Conservation (phyloP, 257 asterid species). For the Jasminum sambac region DNA sequence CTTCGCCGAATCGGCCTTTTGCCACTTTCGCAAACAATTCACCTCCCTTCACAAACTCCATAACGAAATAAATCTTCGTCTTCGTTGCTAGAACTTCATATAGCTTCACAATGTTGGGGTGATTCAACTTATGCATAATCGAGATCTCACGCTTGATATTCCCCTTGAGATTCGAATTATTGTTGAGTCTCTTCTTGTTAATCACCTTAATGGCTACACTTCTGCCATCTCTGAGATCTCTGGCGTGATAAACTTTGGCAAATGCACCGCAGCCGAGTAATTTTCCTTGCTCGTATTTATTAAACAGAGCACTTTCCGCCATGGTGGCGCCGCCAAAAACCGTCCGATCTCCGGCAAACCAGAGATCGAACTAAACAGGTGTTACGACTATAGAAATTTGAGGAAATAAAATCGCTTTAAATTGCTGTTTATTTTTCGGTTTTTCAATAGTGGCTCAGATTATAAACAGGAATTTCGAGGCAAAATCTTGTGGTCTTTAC, state of each 20-base stretch:
- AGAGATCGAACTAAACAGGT: constrained; percentile 19
- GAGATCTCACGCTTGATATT: constrained; percentile 74
- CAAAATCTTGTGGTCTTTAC: background rate
- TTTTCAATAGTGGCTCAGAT: constrained; percentile 10
- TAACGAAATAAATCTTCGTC: constrained; percentile 61
- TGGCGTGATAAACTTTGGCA: constrained; percentile 87
- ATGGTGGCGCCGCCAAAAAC: constrained; percentile 15
- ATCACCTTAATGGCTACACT: constrained; percentile 78
- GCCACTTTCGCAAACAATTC: constrained; percentile 70
- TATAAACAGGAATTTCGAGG: background rate
- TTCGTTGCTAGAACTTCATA: constrained; percentile 77
- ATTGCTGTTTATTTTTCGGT: background rate
- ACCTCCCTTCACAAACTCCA: constrained; percentile 89
- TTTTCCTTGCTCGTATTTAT: constrained; percentile 80
- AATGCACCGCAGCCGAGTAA: constrained; percentile 95
- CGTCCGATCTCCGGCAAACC: constrained; percentile 46
- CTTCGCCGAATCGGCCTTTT: constrained; percentile 68
- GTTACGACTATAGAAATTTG: background rate
- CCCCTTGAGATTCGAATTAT: constrained; percentile 28
- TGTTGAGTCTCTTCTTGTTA: constrained; percentile 52
- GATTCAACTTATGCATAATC: constrained; percentile 65
- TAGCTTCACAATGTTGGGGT: constrained; percentile 61
- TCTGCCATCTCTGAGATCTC: constrained; percentile 60
- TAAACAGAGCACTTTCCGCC: constrained; percentile 52
- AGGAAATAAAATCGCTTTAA: background rate